phyloP scores from a whole-genome alignment of 768 basidiomycete species.

The Cystoderma amianthinum region DNA sequence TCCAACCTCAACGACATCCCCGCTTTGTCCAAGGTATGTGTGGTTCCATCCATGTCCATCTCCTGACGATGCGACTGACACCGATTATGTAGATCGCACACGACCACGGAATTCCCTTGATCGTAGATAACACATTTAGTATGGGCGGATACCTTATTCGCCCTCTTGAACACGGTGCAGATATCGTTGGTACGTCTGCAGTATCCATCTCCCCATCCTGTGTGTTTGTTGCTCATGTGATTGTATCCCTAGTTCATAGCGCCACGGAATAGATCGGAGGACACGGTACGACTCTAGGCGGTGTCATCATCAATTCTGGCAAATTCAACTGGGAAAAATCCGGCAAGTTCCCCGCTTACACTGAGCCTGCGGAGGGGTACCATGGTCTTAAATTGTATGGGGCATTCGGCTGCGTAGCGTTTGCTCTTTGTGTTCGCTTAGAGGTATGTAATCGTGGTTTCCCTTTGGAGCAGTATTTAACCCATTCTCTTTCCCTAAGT shows the following conservation, averaged over 20 bases:
- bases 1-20: slow-evolving; percentile 59
- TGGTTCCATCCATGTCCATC: not conserved
- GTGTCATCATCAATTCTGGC: slow-evolving; percentile 64
- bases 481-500: slow-evolving; percentile 15
- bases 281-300: slow-evolving; percentile 75
- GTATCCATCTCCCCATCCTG: not conserved
- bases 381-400: slow-evolving; percentile 64
- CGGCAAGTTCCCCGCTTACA: slow-evolving; percentile 69
- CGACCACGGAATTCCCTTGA: slow-evolving; percentile 62
- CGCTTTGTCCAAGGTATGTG: slow-evolving; percentile 58
- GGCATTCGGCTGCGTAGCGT: slow-evolving; percentile 58
- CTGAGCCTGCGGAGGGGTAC: slow-evolving; percentile 68
- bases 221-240: not conserved
- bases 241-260: slow-evolving; percentile 44
- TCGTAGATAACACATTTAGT: slow-evolving; percentile 79
- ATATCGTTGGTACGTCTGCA: slow-evolving; percentile 66
- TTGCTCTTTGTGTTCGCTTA: slow-evolving; percentile 57
- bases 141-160: slow-evolving; percentile 69
- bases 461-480: slow-evolving; percentile 4
- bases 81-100: slow-evolving; percentile 50
- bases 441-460: slow-evolving; percentile 19
- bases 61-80: slow-evolving; percentile 1
- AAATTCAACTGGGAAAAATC: slow-evolving; percentile 70
- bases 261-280: slow-evolving; percentile 86
- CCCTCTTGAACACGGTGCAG: slow-evolving; percentile 70